phyloP scores from a whole-genome alignment of 768 basidiomycete genomes.

The Boletales sp. region DNA sequence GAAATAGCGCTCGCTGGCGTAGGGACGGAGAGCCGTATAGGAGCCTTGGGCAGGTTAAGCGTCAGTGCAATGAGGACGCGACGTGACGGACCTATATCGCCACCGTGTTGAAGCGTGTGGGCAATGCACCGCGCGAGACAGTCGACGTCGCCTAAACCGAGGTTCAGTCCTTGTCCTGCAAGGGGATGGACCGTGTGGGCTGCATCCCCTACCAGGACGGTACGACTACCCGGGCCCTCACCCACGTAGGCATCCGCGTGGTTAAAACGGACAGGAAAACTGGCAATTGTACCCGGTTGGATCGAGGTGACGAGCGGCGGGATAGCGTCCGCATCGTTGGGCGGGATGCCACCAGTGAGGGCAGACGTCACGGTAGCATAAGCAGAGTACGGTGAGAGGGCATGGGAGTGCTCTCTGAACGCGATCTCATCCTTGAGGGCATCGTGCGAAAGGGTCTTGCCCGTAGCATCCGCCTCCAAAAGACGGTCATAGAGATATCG shows the following conservation, averaged over 20 bases:
- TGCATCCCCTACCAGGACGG: slow-evolving; percentile 91
- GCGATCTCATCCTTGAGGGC: slow-evolving; percentile 59
- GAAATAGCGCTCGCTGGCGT: slow-evolving; percentile 78
- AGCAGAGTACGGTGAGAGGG: slow-evolving; percentile 59
- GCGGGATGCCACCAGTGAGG: slow-evolving; percentile 48
- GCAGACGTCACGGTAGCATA: slow-evolving; percentile 47
- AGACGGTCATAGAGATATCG: slow-evolving; percentile 57
- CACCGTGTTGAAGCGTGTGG: slow-evolving; percentile 56
- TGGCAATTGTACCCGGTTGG: slow-evolving; percentile 72
- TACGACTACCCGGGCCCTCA: slow-evolving; percentile 60
- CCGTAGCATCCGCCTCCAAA: slow-evolving; percentile 47
- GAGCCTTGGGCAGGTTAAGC: slow-evolving; percentile 47
- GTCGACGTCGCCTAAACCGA: slow-evolving; percentile 84
- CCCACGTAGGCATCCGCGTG: slow-evolving; percentile 89
- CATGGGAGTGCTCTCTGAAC: slow-evolving; percentile 73
- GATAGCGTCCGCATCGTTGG: slow-evolving; percentile 54
- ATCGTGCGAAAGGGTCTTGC: slow-evolving; percentile 42
- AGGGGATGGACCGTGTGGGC: slow-evolving; percentile 95
- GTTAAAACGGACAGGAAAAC: slow-evolving; percentile 84
- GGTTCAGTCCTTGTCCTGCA: slow-evolving; percentile 93
- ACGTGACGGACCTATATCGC: slow-evolving; percentile 72
- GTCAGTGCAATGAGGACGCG: background rate
- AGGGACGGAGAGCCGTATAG: slow-evolving; percentile 68
- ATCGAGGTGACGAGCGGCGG: slow-evolving; percentile 75
- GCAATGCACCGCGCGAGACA: slow-evolving; percentile 65